Conservation (phyloP, 495 filamentous ascomycete genomes). For the Aspergillus saccharolyticus region DNA sequence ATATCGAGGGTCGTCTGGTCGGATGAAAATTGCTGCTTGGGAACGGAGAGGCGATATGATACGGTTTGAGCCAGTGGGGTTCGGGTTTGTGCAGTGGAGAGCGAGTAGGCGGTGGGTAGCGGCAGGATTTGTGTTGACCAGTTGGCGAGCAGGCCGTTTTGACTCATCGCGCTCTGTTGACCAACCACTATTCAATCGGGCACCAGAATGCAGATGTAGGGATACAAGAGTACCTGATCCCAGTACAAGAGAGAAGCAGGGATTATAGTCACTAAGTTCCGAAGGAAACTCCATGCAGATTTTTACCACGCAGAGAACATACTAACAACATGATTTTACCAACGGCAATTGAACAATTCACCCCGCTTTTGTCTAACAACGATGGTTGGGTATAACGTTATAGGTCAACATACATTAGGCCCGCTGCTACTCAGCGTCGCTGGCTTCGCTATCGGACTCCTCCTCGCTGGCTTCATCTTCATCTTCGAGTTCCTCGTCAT, state of each 20-base stretch:
- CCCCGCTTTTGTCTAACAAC: neutral
- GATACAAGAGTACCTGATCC: no score
- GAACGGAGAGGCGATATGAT: conserved; percentile 37
- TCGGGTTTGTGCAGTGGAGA: conserved; percentile 45
- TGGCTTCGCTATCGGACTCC: conserved; percentile 42
- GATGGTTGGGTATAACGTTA: conserved; percentile 17
- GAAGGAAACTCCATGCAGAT: neutral
- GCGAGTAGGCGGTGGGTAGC: conserved; percentile 36
- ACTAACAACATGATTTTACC: neutral
- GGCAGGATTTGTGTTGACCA: conserved; percentile 12
- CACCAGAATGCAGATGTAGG: neutral
- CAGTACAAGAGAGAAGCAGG: neutral
- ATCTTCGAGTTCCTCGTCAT: conserved; percentile 26
- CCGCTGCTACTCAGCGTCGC: conserved; percentile 31
- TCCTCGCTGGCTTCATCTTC: conserved; percentile 34
- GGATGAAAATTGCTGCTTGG: conserved; percentile 40
- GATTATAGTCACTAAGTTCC: neutral
- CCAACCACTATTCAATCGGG: neutral
- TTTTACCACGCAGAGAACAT: neutral
- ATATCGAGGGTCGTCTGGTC: conserved; percentile 8
- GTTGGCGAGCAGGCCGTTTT: conserved; percentile 4
- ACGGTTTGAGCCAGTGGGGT: conserved; percentile 21
- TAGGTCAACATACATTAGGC: conserved; percentile 10
- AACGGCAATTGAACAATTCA: neutral
- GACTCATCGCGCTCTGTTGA: conserved; percentile 3